A percentile compares a stretch with the other conserved stretches of the same genome.
phyloP scores from a whole-genome alignment of 2,329 filamentous ascomycete species.

The Colletotrichum euphorbiae region DNA sequence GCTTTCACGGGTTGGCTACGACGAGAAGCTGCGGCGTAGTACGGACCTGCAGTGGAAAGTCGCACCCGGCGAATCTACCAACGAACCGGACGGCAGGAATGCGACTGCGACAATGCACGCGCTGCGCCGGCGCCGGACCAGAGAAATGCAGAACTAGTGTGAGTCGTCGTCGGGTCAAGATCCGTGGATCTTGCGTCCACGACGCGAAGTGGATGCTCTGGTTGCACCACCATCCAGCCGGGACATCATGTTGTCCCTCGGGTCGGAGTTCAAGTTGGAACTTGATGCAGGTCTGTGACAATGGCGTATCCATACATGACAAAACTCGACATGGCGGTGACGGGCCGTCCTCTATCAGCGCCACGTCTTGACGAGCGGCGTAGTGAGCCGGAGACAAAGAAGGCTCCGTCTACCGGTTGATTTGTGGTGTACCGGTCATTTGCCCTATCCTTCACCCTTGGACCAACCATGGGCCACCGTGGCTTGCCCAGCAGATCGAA shows the following conservation, averaged over 20 bases:
- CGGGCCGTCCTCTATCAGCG: conserved; percentile 27
- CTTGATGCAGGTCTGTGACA: conserved; percentile 10
- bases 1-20: conserved; percentile 8
- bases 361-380: conserved; percentile 35
- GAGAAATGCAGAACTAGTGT: conserved; percentile 19
- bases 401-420: conserved; percentile 14
- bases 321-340: conserved; percentile 24
- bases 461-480: conserved; percentile 8
- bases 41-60: conserved; percentile 37
- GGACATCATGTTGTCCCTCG: conserved; percentile 25
- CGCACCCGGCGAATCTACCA: conserved; percentile 38
- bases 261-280: conserved; percentile 15
- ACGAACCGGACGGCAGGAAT: conserved; percentile 34
- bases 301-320: neutral
- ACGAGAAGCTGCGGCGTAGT: conserved; percentile 30
- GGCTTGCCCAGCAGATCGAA: conserved; percentile 8
- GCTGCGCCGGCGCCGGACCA: conserved; percentile 11
- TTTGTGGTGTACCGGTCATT: conserved; percentile 27
- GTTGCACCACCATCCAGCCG: conserved; percentile 21
- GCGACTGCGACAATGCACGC: conserved; percentile 29
- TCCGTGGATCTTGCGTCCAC: conserved; percentile 28
- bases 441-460: neutral
- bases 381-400: conserved; percentile 34
- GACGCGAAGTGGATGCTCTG: conserved; percentile 26
- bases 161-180: conserved; percentile 30